Base-by-base conservation (phyloP, 2,329 filamentous ascomycete genomes). In the Fusarium brevicatenulatum region DNA sequence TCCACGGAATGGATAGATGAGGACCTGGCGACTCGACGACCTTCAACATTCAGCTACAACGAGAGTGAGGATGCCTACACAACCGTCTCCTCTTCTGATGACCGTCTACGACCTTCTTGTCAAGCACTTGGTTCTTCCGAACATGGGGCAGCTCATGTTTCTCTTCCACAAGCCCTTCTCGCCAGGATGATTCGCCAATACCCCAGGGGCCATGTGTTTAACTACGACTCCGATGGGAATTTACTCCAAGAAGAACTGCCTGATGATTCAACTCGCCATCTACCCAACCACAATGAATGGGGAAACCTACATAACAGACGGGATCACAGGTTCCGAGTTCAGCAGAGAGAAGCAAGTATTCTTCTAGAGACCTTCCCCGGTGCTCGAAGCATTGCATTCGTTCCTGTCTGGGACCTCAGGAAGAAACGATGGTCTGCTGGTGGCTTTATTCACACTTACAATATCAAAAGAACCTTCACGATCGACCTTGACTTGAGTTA, bases 401-500 rank as follows among this genome's bases (percentile, higher is more conserved):
- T 87, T 4, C 86, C 86, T 1, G 72, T 88, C 0, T 88, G 86
- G 85, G 84, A 87, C 58, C 70, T 81, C 0, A 78, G 82, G 11
- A 81, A 80, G 62, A 82, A 86, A 40, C 79, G 85, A 16, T 87
- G 85, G 84, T 87, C 84, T 65, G 83, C 86, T 0, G 86, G 84
- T 2, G 83, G 84, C 9, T 86, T 90, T 46, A 78, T 85, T 8
- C 88, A 87, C 80, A 88, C 87, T 0, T 81, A 78, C 6, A 80
- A 75, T 6, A 80, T 82, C 3, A 83, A 81, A 1, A 83, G 85
- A 5, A 78, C 83, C 5, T 85, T 90, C 39, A 84, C 83, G 1
- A 71, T 81, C 3, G 80, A 85, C 32, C 82, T 84, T 10, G 88
- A 90, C 40, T 80, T 90, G 5, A 85, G 82, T 18, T 87, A 86